phyloP scores from a whole-genome alignment of 2,329 filamentous ascomycete genomes.

The Fusarium sambucinum region DNA sequence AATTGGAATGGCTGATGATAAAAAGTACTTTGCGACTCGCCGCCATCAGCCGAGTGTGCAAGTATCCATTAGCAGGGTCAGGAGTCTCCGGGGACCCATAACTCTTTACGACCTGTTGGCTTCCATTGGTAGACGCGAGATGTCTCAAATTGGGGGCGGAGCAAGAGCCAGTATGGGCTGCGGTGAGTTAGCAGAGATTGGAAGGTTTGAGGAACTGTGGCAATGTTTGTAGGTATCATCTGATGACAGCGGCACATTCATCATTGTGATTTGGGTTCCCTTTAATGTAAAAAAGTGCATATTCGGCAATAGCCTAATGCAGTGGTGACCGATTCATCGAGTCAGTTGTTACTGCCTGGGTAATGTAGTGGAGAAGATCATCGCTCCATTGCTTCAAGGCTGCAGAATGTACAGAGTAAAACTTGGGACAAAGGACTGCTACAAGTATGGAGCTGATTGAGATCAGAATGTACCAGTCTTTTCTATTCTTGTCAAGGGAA shows the following conservation, averaged over 20 bases:
- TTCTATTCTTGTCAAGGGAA: background rate
- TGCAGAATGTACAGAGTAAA: background rate
- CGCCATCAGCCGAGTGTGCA: accelerated
- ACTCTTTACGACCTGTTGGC: background rate
- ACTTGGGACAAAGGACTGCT: too few relatives aligned
- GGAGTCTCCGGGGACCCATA: background rate
- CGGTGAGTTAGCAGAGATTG: background rate
- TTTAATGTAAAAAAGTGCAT: background rate
- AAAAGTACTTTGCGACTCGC: background rate
- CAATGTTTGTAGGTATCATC: background rate
- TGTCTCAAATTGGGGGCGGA: background rate
- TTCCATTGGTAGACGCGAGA: background rate
- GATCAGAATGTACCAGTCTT: background rate
- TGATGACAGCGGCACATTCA: background rate
- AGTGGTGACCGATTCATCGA: background rate
- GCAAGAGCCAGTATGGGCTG: background rate
- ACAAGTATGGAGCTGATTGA: too few relatives aligned
- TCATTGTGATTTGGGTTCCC: background rate
- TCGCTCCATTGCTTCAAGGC: background rate
- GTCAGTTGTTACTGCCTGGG: too few relatives aligned
- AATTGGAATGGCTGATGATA: background rate
- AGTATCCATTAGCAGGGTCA: background rate
- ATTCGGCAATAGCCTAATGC: background rate
- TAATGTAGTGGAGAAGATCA: constrained; percentile 1
- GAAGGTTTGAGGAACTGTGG: background rate